Percentiles rank a stretch among this genome's conserved stretches.
Evolutionary conservation across 2,329 filamentous ascomycete species (phyloP).

Genomic region (Talaromyces islandicus): DNA sequence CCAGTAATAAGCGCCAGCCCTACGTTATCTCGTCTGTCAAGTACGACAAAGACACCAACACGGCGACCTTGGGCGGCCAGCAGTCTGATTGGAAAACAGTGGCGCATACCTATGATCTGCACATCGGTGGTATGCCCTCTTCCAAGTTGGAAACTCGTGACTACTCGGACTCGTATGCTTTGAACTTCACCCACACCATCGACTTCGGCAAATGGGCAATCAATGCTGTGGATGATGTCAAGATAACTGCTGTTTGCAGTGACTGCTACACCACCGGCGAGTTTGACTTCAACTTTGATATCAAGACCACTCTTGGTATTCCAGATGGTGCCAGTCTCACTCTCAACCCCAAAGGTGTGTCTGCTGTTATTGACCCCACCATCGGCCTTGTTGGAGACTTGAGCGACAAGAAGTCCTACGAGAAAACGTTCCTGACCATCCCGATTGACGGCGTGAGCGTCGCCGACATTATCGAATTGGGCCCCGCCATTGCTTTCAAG

Average conservation of each 20-base stretch:
- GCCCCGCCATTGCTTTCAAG: conserved; percentile 15
- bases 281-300: conserved; percentile 16
- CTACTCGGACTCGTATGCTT: not conserved
- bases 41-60: conserved; percentile 13
- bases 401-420: conserved; percentile 10
- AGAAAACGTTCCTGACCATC: conserved; percentile 14
- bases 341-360: conserved; percentile 14
- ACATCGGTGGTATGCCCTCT: not conserved
- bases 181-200: conserved; percentile 14
- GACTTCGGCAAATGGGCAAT: conserved; percentile 14
- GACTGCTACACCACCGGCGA: conserved; percentile 16
- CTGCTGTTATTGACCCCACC: conserved; percentile 13
- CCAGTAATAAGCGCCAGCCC: conserved; percentile 16
- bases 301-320: conserved; percentile 11
- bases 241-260: conserved; percentile 12
- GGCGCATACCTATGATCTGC: conserved; percentile 16
- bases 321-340: conserved; percentile 12
- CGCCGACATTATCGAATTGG: conserved; percentile 15
- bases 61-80: conserved; percentile 13
- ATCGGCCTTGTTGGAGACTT: conserved; percentile 16
- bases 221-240: conserved; percentile 6
- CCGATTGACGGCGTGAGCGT: conserved; percentile 18
- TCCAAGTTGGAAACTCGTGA: not conserved
- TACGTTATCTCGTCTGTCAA: conserved; percentile 15
- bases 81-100: conserved; percentile 16